phyloP scores from a whole-genome alignment of 495 filamentous ascomycete species.

The Neurospora sp. region DNA sequence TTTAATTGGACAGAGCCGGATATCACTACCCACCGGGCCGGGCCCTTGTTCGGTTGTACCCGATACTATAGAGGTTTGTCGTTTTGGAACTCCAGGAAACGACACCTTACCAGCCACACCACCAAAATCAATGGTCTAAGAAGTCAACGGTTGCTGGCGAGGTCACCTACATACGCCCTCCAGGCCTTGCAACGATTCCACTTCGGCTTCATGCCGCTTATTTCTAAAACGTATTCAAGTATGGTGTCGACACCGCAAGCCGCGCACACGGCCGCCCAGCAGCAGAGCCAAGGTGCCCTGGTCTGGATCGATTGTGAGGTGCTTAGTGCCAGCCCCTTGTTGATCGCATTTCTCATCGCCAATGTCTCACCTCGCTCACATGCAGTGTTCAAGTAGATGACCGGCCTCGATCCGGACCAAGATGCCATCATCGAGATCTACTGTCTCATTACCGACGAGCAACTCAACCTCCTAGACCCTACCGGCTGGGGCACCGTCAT shows the following conservation, averaged over 20 bases:
- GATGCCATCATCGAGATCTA: slow-evolving; percentile 89
- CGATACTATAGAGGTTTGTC: not conserved
- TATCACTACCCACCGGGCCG: not conserved
- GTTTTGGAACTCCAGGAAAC: not conserved
- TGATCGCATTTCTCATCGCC: not conserved
- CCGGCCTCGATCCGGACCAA: slow-evolving; percentile 66
- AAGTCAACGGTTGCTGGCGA: not conserved
- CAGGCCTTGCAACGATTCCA: not conserved
- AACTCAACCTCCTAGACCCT: slow-evolving; percentile 66
- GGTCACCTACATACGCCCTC: not conserved
- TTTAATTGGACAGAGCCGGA: not conserved
- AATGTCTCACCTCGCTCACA: not conserved
- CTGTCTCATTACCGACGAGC: slow-evolving; percentile 79
- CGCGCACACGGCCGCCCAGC: not conserved
- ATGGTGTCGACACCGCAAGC: not conserved
- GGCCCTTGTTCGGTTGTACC: not conserved
- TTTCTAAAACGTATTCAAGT: not conserved
- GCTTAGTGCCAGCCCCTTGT: slow-evolving; percentile 3
- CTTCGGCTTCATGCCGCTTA: not conserved
- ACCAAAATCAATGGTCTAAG: not conserved
- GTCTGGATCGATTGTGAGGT: slow-evolving; percentile 93
- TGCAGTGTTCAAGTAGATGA: slow-evolving; percentile 56
- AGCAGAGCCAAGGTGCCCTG: slow-evolving; percentile 37
- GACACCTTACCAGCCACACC: not conserved
- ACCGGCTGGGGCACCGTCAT: slow-evolving; percentile 73